Evolutionary conservation across 1,139 yeast genomes (phyloP), one percentile per base, ranked within the genome.

Genomic region (Pichia cactophila): DNA sequence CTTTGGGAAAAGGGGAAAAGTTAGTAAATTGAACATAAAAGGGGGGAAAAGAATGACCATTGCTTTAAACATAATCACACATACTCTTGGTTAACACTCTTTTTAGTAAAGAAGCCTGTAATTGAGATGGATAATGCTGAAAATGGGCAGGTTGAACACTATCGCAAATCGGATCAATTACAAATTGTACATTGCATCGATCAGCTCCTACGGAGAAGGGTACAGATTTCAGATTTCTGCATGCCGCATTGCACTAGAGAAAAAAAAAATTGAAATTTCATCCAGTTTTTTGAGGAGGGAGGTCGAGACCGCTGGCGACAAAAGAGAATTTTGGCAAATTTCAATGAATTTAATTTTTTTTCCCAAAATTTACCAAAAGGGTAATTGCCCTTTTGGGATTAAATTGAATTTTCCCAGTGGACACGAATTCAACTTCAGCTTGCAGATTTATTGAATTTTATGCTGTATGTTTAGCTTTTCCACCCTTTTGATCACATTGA

Each of bases 381-480:
- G 41, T 14, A 43, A 16, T 47, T 47, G 12, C 49, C 46, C 23
- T 20, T 43, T 43, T 39, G 31, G 43, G 28, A 35, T 35, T 35
- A 35, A 35, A 35, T 35, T 35, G 38, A 35, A 16, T 16, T 35
- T 35, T 9, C 2, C 14, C 10, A 35, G 23, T 5, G 12, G 11
- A 31, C 35, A 31, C 35, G 35, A 28, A 28, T 28, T 28, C 11
- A 28, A 28, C 23, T 23, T 23, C 23, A 23, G 23, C 5, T 23
- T 23, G 23, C 23, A 23, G 23, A 17, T 17, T 17, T 17, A 17
- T 17, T 17, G 20, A 17, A 17, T 17, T 17, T 17, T 17, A 17
- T 17, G 20, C 2, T 17, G 20, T 17, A 17, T 17, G 20, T 17
- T 17, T 17, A 17, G 20, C 20, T 17, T 17, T 17, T 17, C 20